Evolutionary conservation across 805 yeast genomes (phyloP), one percentile per base, ranked within the genome.

Genomic region (Candida orba): DNA sequence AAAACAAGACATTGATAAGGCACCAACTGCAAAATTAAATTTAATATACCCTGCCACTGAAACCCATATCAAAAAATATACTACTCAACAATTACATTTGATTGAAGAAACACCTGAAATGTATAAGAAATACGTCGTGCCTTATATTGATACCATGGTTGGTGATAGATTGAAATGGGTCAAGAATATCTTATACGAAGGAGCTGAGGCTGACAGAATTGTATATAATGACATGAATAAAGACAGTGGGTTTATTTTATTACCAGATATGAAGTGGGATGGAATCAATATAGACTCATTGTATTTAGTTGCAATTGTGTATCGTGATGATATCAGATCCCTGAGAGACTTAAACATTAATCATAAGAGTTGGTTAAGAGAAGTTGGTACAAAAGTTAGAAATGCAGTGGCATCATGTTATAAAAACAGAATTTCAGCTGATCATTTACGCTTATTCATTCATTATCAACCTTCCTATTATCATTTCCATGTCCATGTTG

Each of bases 261-360:
- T 90, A 35, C 98, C 98, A 0, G 97, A 91, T 63, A 86, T 91
- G 95, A 90, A 90, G 60, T 93, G 99, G 99, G 96, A 91, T 59
- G 80, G 84, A 4, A 66, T 71, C 40, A 78, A 78, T 25, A 52
- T 82, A 58, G 86, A 79, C 23, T 63, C 91, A 4, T 65, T 93
- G 43, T 89, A 93, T 59, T 65, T 91, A 52, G 81, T 86, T 41
- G 84, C 85, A 8, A 81, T 91, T 46, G 90, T 83, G 4, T 75
- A 75, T 48, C 68, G 91, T 43, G 69, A 66, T 1, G 89, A 84
- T 51, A 74, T 91, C 13, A 67, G 81, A 2, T 78, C 91, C 1
- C 56, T 93, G 2, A 74, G 98, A 53, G 97, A 90, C 56, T 66
- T 93, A 50, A 78, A 71, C 42, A 58, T 62, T 3, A 42, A 57